These are phyloP conservation scores for Citropsis articulata DNA, from an alignment of 345 rosid genomes.

Conservation along the genomic window DNA sequence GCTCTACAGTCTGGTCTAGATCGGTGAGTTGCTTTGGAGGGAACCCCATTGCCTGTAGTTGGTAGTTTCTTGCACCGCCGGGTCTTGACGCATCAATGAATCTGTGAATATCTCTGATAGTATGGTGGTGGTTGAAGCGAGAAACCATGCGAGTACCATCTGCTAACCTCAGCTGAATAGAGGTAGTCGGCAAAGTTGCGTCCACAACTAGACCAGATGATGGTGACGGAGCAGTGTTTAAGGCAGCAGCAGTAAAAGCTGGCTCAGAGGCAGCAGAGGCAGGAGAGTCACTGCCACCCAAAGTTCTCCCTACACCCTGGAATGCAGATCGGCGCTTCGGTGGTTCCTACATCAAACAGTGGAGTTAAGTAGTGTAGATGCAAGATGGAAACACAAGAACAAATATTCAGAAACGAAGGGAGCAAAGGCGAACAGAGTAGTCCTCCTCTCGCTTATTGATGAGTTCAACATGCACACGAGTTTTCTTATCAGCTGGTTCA, in stretches of 20 bases:
- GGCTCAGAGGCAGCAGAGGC: constrained; percentile 30
- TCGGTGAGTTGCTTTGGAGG: constrained; percentile 82
- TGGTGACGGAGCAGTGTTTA: constrained; percentile 50
- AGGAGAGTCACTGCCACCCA: constrained; percentile 34
- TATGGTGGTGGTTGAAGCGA: constrained; percentile 73
- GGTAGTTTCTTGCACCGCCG: constrained; percentile 62
- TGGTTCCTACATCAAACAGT: constrained; percentile 39
- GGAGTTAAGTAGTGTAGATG: neutral
- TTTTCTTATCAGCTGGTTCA: constrained; percentile 55
- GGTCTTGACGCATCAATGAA: constrained; percentile 86
- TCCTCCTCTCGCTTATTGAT: constrained; percentile 65
- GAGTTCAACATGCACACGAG: constrained; percentile 68
- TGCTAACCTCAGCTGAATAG: constrained; percentile 82
- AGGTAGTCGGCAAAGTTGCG: constrained; percentile 53
- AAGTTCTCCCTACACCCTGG: constrained; percentile 62
- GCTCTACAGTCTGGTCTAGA: constrained; percentile 79
- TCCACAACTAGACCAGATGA: constrained; percentile 61
- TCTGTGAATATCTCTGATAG: constrained; percentile 65
- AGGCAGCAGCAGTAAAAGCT: constrained; percentile 11
- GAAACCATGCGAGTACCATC: constrained; percentile 79
- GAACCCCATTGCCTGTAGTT: constrained; percentile 86
- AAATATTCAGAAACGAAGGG: neutral
- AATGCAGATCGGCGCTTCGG: constrained; percentile 40
- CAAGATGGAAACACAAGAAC: neutral
- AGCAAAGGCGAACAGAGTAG: constrained; percentile 40